Conservation (phyloP, 768 basidiomycete species). For the Imleria badia region DNA sequence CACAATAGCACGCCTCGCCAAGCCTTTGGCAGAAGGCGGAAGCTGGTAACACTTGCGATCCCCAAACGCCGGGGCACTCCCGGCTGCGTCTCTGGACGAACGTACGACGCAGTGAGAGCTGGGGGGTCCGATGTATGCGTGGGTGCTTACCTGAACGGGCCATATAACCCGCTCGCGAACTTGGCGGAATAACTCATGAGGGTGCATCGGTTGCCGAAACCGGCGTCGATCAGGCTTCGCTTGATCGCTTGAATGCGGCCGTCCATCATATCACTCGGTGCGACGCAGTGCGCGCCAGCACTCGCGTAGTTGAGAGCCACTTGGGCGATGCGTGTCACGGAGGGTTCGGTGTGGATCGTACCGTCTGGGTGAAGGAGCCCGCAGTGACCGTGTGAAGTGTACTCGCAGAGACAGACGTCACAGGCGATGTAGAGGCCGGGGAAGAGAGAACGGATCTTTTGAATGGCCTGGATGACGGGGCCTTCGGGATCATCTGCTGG, state of each 20-base stretch:
- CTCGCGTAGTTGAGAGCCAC: conserved; percentile 90
- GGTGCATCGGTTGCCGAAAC: conserved; percentile 83
- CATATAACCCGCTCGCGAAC: conserved; percentile 93
- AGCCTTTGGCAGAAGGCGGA: conserved; percentile 82
- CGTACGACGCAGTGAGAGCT: neutral
- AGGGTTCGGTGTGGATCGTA: conserved; percentile 73
- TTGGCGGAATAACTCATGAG: conserved; percentile 98
- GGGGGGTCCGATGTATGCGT: neutral
- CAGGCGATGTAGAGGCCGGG: conserved; percentile 86
- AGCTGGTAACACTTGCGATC: conserved; percentile 98
- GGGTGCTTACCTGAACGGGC: conserved; percentile 80
- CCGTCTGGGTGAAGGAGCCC: conserved; percentile 75
- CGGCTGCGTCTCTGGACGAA: conserved; percentile 83
- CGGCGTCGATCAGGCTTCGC: conserved; percentile 74
- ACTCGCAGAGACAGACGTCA: conserved; percentile 99
- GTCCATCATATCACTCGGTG: conserved; percentile 99
- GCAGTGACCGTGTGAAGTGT: conserved; percentile 98
- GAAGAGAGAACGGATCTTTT: conserved; percentile 71
- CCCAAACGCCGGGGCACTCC: conserved; percentile 92
- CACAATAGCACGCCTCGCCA: conserved; percentile 92
- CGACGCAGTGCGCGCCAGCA: conserved; percentile 98
- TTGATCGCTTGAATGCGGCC: conserved; percentile 92
- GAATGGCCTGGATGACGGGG: conserved; percentile 93
- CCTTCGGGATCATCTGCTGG: conserved; percentile 89
- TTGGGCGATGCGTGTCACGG: conserved; percentile 85